phyloP scores from a whole-genome alignment of 164 flowering plant genomes.

The Vitis vinifera region ASM3070453v1 NC_081807.1:2467001-2467500 shows the following conservation, averaged over 20 bases:
- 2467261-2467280: conserved; percentile 64
- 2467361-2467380: conserved; percentile 72
- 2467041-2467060: no score
- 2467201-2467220: conserved; percentile 53
- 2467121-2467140: conserved; percentile 57
- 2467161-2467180: conserved; percentile 65
- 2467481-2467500: conserved; percentile 19
- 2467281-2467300: conserved; percentile 40
- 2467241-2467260: conserved; percentile 58
- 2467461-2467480: conserved; percentile 97
- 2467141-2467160: conserved; percentile 45
- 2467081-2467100: background rate
- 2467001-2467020: conserved; percentile 16
- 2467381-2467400: conserved; percentile 92
- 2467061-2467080: background rate
- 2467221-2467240: conserved; percentile 66
- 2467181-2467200: conserved; percentile 77
- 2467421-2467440: conserved; percentile 64
- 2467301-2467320: background rate
- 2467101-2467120: conserved; percentile 83
- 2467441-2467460: conserved; percentile 66
- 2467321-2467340: background rate
- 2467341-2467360: background rate
- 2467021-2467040: no score
- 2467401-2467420: conserved; percentile 58